Evolutionary conservation across 495 filamentous ascomycete species (phyloP), one percentile per base, ranked within the genome.

Genomic region (Cryomyces antarcticus): DNA sequence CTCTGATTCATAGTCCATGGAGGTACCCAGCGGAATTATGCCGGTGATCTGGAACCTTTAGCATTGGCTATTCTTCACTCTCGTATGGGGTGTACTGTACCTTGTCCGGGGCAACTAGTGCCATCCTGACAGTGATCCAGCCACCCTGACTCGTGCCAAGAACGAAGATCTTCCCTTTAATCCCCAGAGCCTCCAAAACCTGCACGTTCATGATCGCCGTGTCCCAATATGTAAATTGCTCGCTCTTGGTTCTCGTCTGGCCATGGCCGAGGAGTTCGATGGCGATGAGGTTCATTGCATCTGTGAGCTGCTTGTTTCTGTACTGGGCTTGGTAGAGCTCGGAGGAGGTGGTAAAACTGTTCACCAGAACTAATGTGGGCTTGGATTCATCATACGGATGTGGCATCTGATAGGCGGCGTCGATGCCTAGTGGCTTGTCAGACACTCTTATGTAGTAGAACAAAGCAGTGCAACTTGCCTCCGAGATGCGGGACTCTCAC

Each of bases 101-200:
- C 42, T 55, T 72, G n/a, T 76, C 68, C 0, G 74, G 75, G 5
- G 64, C 63, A 37, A 77, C 46, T 30, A 78, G 41, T 0, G 71
- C 73, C 73, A 79, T 78, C 34, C 68, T 52, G 5, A 63, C 59
- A 0, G 66, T 67, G 7, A 79, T 66, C 70, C 70, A 79, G 0
- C 72, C 73, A 1, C 76, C 75, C 50, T 79, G 75, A 46, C 68
- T 73, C 0, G 72, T 75, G 4, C 76, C 74, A 6, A 78, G 50
- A 0, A 63, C 63, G 45, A 73, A 77, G 6, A 67, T 70, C 51
- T 69, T 68, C 17, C 17, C 17, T 17, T 65, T 47, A 40, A 79
- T 62, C 0, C 63, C 58, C n/a, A 80, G 50, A 5, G 57, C 59
- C 12, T 72, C 64, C 59, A 72, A 45, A 6, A 70, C 62, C 45